These are phyloP conservation scores for Aspergillus puulaauensis DNA, from an alignment of 2,329 filamentous ascomycete genomes.

Conservation along the genomic window DNA sequence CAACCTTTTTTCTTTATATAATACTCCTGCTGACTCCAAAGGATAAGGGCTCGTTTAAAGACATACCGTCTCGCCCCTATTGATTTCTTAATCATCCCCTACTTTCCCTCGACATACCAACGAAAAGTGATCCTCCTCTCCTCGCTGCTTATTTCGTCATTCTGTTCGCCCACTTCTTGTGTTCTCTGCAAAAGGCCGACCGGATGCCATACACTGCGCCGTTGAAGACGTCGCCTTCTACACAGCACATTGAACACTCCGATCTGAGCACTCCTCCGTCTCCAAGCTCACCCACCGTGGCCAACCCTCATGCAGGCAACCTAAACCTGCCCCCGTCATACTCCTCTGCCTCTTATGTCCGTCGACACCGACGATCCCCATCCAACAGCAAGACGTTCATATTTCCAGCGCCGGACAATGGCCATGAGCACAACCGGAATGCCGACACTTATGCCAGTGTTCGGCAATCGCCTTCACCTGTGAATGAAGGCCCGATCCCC, in stretches of 20 bases:
- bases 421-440: constrained; percentile 20
- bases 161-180: constrained; percentile 22
- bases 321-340: constrained; percentile 55
- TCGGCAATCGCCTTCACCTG: constrained; percentile 79
- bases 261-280: constrained; percentile 40
- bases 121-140: neutral
- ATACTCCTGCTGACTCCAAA: constrained; percentile 9
- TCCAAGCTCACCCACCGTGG: constrained; percentile 18
- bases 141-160: neutral
- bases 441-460: constrained; percentile 59
- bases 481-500: constrained; percentile 74
- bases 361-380: constrained; percentile 60
- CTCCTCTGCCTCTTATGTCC: constrained; percentile 61
- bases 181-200: constrained; percentile 35
- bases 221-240: constrained; percentile 56
- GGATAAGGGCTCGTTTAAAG: constrained; percentile 14
- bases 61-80: neutral
- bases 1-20: neutral
- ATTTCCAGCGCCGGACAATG: constrained; percentile 30
- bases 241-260: constrained; percentile 50
- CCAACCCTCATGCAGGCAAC: constrained; percentile 29
- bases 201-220: constrained; percentile 54
- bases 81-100: constrained; percentile 3
- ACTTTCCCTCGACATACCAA: neutral
- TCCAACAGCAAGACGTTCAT: constrained; percentile 44